Percentiles rank a stretch among this genome's conserved stretches.
These are phyloP conservation scores for Eucalyptus decipiens DNA, from an alignment of 345 rosid species.

Conservation along the genomic window DNA sequence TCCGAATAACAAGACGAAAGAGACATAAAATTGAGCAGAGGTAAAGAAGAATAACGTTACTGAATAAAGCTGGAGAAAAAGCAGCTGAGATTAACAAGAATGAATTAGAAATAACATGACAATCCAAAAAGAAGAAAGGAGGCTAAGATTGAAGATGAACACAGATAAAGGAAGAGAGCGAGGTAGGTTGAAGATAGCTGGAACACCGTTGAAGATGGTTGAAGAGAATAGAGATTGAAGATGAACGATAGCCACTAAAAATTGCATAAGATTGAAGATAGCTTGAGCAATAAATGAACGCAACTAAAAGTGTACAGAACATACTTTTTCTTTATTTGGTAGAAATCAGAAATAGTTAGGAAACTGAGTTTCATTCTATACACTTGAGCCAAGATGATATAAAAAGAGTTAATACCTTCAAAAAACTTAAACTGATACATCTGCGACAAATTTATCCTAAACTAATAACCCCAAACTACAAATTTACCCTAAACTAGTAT, in stretches of 20 bases:
- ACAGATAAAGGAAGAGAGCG: not conserved
- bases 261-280: not conserved
- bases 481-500: too few relatives aligned
- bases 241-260: not conserved
- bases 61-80: not conserved
- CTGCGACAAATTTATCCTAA: fast-evolving
- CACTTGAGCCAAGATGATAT: not conserved
- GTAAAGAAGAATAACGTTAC: not conserved
- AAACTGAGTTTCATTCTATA: not conserved
- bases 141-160: not conserved
- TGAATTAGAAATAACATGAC: not conserved
- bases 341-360: not conserved
- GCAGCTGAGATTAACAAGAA: not conserved
- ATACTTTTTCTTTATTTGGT: too few relatives aligned
- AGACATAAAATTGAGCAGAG: not conserved
- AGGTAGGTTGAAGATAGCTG: not conserved
- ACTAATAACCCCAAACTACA: too few relatives aligned
- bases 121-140: not conserved
- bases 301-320: not conserved
- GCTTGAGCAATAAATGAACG: not conserved
- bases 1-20: not conserved
- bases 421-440: too few relatives aligned
- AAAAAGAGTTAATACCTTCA: too few relatives aligned
- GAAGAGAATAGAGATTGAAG: not conserved
- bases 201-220: not conserved